These are phyloP conservation scores for Syncephalis fuscata DNA, from an alignment of 371 early-diverging fungal genomes.

Conservation along the genomic window DNA sequence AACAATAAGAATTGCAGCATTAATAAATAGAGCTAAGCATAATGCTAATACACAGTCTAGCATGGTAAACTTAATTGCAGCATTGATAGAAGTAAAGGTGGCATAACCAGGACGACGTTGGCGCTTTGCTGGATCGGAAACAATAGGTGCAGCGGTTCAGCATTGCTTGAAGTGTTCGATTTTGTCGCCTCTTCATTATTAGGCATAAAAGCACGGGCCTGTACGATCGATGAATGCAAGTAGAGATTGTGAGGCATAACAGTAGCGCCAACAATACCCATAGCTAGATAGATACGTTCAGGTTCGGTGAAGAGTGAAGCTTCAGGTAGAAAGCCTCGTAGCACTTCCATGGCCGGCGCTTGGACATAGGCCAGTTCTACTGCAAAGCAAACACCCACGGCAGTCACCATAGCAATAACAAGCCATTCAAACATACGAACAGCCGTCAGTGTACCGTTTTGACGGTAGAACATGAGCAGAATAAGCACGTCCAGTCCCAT, in stretches of 20 bases:
- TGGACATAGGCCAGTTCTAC: constrained; percentile 39
- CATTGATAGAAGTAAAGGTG: constrained; percentile 12
- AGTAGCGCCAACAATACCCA: constrained; percentile 47
- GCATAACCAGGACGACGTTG: background rate
- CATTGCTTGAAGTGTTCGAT: too few relatives aligned
- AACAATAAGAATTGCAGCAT: constrained; percentile 50
- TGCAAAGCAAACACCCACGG: constrained; percentile 49
- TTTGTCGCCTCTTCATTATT: too few relatives aligned
- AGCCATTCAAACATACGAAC: constrained; percentile 27
- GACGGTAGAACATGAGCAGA: constrained; percentile 37
- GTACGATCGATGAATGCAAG: constrained; percentile 25
- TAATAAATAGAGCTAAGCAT: constrained; percentile 44
- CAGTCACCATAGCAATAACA: constrained; percentile 37
- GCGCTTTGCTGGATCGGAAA: background rate
- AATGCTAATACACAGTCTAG: constrained; percentile 48
- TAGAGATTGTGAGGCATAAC: constrained; percentile 69
- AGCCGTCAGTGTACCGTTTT: constrained; percentile 33
- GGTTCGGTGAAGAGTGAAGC: constrained; percentile 23
- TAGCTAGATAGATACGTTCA: constrained; percentile 39
- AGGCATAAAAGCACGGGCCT: background rate
- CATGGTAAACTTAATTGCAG: constrained; percentile 50
- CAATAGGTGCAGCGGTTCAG: too few relatives aligned
- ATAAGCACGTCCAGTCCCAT: constrained; percentile 44
- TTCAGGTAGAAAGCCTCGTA: constrained; percentile 34
- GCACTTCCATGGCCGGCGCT: constrained; percentile 28